A percentile compares a stretch with the other conserved stretches of the same genome.
Conservation (phyloP, 176 grass and related monocot genomes). For the Carex pumila region DNA sequence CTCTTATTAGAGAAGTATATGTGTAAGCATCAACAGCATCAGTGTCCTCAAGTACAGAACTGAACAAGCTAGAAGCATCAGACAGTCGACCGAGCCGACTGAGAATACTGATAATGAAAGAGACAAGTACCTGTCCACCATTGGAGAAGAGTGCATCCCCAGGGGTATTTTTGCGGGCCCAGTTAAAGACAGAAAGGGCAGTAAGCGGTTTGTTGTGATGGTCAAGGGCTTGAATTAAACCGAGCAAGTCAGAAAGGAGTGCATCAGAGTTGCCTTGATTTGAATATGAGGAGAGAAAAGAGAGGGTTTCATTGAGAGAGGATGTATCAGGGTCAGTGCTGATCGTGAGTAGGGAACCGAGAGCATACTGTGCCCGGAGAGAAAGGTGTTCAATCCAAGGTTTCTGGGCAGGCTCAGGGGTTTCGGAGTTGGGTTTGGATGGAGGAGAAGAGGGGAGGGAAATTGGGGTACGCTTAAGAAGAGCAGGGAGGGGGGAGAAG, state of each 20-base stretch:
- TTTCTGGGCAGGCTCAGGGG: not conserved
- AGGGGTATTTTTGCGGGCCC: slow-evolving; percentile 40
- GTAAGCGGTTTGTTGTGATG: slow-evolving; percentile 27
- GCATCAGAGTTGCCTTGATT: not conserved
- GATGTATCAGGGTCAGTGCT: not conserved
- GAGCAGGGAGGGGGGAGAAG: slow-evolving; percentile 26
- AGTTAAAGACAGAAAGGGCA: slow-evolving; percentile 45
- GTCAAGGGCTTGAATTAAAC: slow-evolving; percentile 39
- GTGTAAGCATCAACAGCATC: slow-evolving; percentile 25
- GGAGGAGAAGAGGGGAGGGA: slow-evolving; percentile 24
- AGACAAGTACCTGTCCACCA: slow-evolving; percentile 31
- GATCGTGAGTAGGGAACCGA: slow-evolving; percentile 29
- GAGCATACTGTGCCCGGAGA: slow-evolving; percentile 42
- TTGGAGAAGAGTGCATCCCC: slow-evolving; percentile 41
- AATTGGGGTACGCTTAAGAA: slow-evolving; percentile 20
- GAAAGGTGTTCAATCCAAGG: slow-evolving; percentile 38
- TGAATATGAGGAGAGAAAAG: slow-evolving; percentile 26
- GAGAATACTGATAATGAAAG: slow-evolving; percentile 47
- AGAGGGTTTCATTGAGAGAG: slow-evolving; percentile 32
- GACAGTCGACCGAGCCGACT: slow-evolving; percentile 34
- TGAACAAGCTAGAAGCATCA: slow-evolving; percentile 49
- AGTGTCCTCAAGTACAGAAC: slow-evolving; percentile 18
- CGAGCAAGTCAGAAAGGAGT: slow-evolving; percentile 37
- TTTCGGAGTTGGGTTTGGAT: not conserved
- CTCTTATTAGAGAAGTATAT: slow-evolving; percentile 65